Evolutionary conservation across 768 basidiomycete genomes (phyloP).

Genomic region (Stropharia rugosoannulata): DNA sequence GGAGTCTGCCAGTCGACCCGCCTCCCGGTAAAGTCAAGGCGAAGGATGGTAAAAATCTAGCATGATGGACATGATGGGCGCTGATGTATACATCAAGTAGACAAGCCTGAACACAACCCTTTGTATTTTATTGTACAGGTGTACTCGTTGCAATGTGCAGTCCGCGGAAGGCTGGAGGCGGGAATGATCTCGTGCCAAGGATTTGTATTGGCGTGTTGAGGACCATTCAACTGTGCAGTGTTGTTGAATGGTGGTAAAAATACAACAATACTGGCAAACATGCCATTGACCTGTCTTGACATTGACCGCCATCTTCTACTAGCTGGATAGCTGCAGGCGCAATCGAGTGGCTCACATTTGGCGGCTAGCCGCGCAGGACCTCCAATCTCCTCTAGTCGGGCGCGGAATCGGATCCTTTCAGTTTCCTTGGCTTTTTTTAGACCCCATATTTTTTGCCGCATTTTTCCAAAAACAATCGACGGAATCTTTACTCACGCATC

Average conservation of each 20-base stretch:
- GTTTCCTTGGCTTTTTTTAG: slow-evolving; percentile 9
- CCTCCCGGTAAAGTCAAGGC: no score
- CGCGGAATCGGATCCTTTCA: slow-evolving; percentile 15
- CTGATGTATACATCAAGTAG: no score
- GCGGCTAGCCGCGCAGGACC: not conserved
- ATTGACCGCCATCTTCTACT: not conserved
- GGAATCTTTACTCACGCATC: slow-evolving; percentile 9
- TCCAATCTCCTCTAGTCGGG: not conserved
- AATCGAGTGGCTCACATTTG: not conserved
- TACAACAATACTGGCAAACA: no score
- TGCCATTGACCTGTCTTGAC: no score
- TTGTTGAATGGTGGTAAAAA: not conserved
- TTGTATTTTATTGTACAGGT: no score
- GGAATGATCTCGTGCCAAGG: not conserved
- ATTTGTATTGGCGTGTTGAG: not conserved
- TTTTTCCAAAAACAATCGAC: slow-evolving; percentile 4
- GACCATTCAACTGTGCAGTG: not conserved
- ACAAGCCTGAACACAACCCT: no score
- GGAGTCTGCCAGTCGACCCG: no score
- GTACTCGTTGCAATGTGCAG: no score
- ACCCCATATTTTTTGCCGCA: slow-evolving; percentile 16
- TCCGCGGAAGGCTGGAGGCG: not conserved
- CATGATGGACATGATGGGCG: no score
- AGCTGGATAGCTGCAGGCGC: no score
- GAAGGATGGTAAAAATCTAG: no score